Evolutionary conservation across 768 basidiomycete species (phyloP), one percentile per base, ranked within the genome.

Genomic region (Mycena galericulata): DNA sequence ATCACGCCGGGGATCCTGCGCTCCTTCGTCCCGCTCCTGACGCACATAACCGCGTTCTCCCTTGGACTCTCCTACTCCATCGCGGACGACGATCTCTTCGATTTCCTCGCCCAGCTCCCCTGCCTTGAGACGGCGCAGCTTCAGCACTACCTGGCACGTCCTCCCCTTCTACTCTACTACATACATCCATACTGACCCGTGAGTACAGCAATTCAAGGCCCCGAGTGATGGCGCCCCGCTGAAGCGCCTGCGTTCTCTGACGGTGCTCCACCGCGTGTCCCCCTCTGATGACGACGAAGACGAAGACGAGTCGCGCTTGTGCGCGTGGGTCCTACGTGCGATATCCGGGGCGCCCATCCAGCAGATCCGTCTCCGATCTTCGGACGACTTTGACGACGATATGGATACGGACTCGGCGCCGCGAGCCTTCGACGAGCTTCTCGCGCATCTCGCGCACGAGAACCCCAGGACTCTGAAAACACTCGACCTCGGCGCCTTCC

Each of bases 11-110:
- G 89, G 0, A 86, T 89, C 3, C 77, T 91, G 4, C 82, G 78
- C 22, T 80, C 82, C 0, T 76, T 89, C 56, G 14, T 82, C 7
- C 85, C 86, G 0, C 77, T 80, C 34, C 58, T 88, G 2, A 66
- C 75, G 45, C 74, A 69, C 20, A 68, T 86, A 24, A 74, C 72
- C 12, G 75, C 81, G 15, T 76, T 90, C 46, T 81, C 84, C 3
- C 70, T 90, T 2, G 89, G 89, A 0, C 69, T 90, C 1, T 90
- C 89, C 0, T 91, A 89, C 71, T 89, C 89, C 2, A 78, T 91
- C 49, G 83, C 83, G 0, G 79, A 90, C 68, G 80, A 82, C 32
- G 86, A 90, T 62, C 80, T 88, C 5, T 88, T 88, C 71, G 58
- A 70, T 7, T 87, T 87, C 67, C 76, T 89, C 17, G 73, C 74